phyloP scores from a whole-genome alignment of 495 filamentous ascomycete species.

The Talaromyces borbonicus region DNA sequence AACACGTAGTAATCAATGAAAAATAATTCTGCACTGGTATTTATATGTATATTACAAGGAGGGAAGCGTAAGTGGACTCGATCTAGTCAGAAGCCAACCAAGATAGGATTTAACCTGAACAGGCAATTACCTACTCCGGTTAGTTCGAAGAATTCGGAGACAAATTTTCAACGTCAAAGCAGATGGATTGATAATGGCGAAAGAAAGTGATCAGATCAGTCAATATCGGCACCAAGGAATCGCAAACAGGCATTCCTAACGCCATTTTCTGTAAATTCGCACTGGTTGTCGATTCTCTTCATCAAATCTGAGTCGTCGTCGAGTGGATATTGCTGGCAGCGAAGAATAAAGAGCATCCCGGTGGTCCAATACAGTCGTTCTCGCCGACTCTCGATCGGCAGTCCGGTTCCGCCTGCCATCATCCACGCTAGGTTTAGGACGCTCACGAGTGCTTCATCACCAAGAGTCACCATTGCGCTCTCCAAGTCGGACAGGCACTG shows the following conservation, averaged over 20 bases:
- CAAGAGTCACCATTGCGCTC: slow-evolving; percentile 5
- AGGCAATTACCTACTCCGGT: slow-evolving; percentile 14
- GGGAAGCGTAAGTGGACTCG: slow-evolving; percentile 4
- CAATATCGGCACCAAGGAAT: background rate
- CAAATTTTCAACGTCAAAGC: background rate
- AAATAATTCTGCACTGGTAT: background rate
- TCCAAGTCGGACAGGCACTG: slow-evolving; percentile 9
- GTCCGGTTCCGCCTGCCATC: slow-evolving; percentile 7
- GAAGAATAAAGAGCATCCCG: slow-evolving; percentile 8
- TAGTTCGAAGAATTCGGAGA: background rate
- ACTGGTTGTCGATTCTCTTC: background rate
- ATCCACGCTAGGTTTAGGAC: slow-evolving; percentile 10
- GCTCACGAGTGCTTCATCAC: slow-evolving; percentile 6
- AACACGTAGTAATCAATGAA: background rate
- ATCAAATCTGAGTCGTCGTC: background rate
- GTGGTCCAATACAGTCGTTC: slow-evolving; percentile 3
- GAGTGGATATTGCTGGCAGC: background rate
- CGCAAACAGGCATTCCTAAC: background rate
- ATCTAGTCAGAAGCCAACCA: slow-evolving; percentile 9
- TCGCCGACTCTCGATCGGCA: slow-evolving; percentile 4
- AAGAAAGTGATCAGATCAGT: too few species aligned
- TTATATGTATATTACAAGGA: background rate
- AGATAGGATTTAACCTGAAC: slow-evolving; percentile 14
- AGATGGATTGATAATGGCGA: too few species aligned
- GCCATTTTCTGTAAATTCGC: background rate